Base-by-base conservation (phyloP, 768 basidiomycete species). In the Leccinellum luteum region DNA sequence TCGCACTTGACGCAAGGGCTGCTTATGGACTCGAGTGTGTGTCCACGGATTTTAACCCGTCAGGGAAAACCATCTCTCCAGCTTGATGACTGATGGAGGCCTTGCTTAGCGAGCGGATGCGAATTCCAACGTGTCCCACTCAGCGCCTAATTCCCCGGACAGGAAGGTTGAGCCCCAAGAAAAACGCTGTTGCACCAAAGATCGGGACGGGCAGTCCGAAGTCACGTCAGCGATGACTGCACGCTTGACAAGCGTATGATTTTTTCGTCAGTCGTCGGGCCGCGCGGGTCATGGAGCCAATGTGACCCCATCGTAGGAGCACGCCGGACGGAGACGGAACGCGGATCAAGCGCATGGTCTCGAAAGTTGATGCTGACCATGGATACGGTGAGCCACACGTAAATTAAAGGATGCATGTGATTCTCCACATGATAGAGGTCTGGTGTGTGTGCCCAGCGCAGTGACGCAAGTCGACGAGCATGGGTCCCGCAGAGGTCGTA, bases 81-180 rank as follows among this genome's bases (percentile, higher is more conserved):
- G 59, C 51, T 47, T 31, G 31, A 12, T 60, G 31, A 35, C 51
- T 62, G 56, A 17, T 56, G 64, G 64, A 59, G 54, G 51, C 58
- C 60, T 58, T 45, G 30, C 52, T 23, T 55, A 21, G 47, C 56
- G 59, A 59, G 60, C 21, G n/a, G 52, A 32, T 21, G 48, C 49
- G 17, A 17, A 45, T 19, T 45, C 41, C 19, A 25, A 27, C 38
- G n/a, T 41, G 27, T 30, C 28, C 45, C 47, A 12, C 48, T 51
- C 35, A 47, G 64, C 55, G 60, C 38, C 55, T 62, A 61, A 64
- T 58, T 66, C 61, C 60, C 67, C 53, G 48, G 69, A 69, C 41
- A 59, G 62, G 62, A 21, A 64, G 52, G 51, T 48, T 31, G 1
- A 32, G 25, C 28, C 60, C 55, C 38, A 25, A 13, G 51, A 53